Conservation (phyloP, 139 green algal genomes). For the Micromonas pusilla region DNA sequence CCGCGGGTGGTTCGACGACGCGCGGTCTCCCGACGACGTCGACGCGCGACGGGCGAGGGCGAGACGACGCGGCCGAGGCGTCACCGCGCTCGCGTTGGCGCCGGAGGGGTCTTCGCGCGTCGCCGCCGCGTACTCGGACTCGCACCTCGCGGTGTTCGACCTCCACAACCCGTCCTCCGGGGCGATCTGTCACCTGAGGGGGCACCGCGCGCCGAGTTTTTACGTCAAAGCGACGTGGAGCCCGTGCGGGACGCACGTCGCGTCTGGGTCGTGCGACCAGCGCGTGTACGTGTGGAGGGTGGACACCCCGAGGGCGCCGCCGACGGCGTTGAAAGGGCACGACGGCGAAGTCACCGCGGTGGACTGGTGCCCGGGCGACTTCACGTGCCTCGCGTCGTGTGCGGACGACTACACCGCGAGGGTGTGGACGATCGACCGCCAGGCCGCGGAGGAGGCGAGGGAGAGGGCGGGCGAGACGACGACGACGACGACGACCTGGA, state of each 20-base stretch:
- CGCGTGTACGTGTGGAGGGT: slow-evolving; percentile 60
- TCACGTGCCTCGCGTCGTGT: slow-evolving; percentile 47
- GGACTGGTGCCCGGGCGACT: slow-evolving; percentile 60
- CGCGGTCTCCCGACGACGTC: not conserved
- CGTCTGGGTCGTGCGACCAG: slow-evolving; percentile 54
- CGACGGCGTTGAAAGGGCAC: slow-evolving; percentile 51
- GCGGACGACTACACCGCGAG: slow-evolving; percentile 53
- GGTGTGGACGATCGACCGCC: slow-evolving; percentile 46
- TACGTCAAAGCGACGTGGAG: slow-evolving; percentile 64
- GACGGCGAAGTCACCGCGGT: slow-evolving; percentile 61
- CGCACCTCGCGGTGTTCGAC: slow-evolving; percentile 40
- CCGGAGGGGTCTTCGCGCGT: slow-evolving; percentile 8
- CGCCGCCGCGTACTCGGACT: not conserved
- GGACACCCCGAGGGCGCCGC: slow-evolving; percentile 34
- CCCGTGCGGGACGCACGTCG: slow-evolving; percentile 51
- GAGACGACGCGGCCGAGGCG: not conserved
- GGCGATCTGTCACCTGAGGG: slow-evolving; percentile 38
- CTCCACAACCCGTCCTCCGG: slow-evolving; percentile 28
- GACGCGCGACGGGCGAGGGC: not conserved
- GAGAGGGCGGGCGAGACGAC: not conserved
- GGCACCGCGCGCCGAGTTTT: slow-evolving; percentile 53
- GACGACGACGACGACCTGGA: not conserved
- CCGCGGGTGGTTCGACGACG: not conserved
- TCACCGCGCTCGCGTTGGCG: not conserved
- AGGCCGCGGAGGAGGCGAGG: not conserved